Conservation (phyloP, 805 yeast genomes). For the Priceomyces castillae region DNA sequence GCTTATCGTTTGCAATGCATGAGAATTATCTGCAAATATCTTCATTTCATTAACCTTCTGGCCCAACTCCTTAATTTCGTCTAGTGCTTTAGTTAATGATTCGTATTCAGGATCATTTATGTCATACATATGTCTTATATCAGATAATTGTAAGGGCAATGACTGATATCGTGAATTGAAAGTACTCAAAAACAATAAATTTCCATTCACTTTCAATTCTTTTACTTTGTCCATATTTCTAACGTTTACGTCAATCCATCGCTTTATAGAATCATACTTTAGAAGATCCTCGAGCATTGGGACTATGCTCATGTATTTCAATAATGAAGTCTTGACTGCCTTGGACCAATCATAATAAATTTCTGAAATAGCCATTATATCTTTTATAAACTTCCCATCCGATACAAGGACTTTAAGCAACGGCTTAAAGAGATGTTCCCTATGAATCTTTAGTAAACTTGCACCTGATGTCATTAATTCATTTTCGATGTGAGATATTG, state of each 20-base stretch:
- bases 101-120: constrained; percentile 49
- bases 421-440: constrained; percentile 53
- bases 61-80: constrained; percentile 54
- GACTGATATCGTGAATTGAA: constrained; percentile 46
- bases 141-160: constrained; percentile 59
- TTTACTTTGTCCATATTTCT: constrained; percentile 51
- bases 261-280: constrained; percentile 49
- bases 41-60: constrained; percentile 59
- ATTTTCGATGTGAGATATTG: constrained; percentile 49
- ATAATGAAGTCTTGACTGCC: constrained; percentile 51
- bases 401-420: constrained; percentile 53
- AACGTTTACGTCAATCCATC: constrained; percentile 55
- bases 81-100: constrained; percentile 51
- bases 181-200: constrained; percentile 38
- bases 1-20: constrained; percentile 53
- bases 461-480: constrained; percentile 58
- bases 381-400: constrained; percentile 65
- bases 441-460: constrained; percentile 56
- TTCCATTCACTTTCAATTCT: constrained; percentile 40
- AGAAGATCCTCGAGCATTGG: constrained; percentile 59
- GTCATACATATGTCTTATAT: constrained; percentile 48
- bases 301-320: constrained; percentile 58
- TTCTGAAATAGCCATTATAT: constrained; percentile 49
- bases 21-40: constrained; percentile 56
- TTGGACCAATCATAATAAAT: constrained; percentile 64